Conservation (phyloP, 148 eudicot genomes). For the Suaeda aralocaspica region DNA sequence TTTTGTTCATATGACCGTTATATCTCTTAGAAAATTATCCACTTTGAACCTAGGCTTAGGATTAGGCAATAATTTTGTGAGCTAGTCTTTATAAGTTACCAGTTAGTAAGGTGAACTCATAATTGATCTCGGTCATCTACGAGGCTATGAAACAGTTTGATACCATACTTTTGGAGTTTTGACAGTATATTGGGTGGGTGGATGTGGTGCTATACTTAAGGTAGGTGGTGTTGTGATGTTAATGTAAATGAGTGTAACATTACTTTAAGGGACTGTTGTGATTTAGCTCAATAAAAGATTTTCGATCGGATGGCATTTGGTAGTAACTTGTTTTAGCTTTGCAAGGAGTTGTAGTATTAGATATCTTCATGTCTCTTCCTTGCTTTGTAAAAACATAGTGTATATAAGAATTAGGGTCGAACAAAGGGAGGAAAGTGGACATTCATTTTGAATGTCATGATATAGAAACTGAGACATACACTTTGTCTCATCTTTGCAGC, state of each 20-base stretch:
- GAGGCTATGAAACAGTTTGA: too few species aligned
- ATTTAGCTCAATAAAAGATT: not conserved
- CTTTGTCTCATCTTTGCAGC: conserved; percentile 34
- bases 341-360: not conserved
- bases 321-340: not conserved
- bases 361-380: not conserved
- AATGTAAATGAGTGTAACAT: not conserved
- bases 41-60: not conserved
- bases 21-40: not conserved
- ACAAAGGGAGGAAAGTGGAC: not conserved
- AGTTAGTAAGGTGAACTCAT: not conserved
- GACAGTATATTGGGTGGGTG: too few species aligned
- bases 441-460: not conserved
- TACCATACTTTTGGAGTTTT: not conserved
- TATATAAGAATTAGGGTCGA: not conserved
- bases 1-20: not conserved
- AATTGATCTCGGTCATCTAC: not conserved
- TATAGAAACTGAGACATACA: not conserved
- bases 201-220: not conserved
- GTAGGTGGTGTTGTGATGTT: not conserved
- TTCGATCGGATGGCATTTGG: not conserved
- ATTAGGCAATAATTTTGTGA: not conserved
- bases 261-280: not conserved
- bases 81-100: not conserved
- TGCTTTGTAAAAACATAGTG: not conserved